A percentile compares a stretch with the other conserved stretches of the same genome.
Conservation (phyloP, 441 rosid genomes). For the Populus hybrid region DNA sequence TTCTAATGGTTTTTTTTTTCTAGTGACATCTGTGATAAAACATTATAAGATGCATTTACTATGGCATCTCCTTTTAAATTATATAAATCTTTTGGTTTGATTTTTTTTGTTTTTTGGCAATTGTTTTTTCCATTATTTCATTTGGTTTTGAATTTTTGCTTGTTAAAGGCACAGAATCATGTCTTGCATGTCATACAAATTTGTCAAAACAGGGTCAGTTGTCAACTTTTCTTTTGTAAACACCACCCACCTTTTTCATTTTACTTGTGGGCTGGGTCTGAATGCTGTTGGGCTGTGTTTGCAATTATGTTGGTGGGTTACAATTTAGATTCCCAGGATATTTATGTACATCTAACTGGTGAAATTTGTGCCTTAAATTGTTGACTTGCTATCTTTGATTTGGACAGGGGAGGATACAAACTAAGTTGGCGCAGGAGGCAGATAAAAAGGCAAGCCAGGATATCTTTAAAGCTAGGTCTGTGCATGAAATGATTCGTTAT, state of each 20-base stretch:
- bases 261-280: not conserved
- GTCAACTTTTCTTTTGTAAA: not conserved
- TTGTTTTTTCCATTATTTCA: too few relatives aligned
- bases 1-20: not conserved
- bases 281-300: constrained; percentile 5
- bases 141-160: not conserved
- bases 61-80: not conserved
- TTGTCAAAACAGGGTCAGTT: not conserved
- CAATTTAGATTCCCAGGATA: not conserved
- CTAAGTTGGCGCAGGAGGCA: constrained; percentile 59
- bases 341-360: constrained; percentile 4
- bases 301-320: not conserved
- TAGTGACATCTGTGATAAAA: not conserved
- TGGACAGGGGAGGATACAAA: constrained; percentile 54
- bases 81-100: not conserved
- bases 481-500: constrained; percentile 11
- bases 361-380: not conserved
- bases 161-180: too few relatives aligned
- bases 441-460: constrained; percentile 86
- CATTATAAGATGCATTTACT: not conserved
- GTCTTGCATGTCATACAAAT: too few relatives aligned
- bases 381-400: constrained; percentile 23
- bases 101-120: too few relatives aligned
- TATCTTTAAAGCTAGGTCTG: constrained; percentile 81
- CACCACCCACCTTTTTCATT: not conserved